Evolutionary conservation across 2,329 filamentous ascomycete species (phyloP).

Genomic region (Beauveria scarabaeidicola): DNA sequence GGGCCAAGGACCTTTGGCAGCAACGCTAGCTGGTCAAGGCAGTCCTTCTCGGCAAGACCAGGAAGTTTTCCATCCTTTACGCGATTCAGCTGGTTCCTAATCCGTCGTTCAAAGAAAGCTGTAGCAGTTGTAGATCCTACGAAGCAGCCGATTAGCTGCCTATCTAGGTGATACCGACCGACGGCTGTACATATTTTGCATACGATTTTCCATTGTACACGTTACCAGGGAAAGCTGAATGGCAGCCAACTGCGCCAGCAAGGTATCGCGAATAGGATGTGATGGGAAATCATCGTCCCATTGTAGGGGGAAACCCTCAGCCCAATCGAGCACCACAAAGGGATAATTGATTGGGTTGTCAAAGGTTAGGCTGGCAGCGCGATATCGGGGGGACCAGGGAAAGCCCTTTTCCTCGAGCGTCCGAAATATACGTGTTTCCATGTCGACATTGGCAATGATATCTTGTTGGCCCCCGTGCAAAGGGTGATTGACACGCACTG

Average conservation of each 20-base stretch:
- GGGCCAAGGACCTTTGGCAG: background rate
- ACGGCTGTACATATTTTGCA: background rate
- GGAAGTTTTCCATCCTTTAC: background rate
- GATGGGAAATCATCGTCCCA: background rate
- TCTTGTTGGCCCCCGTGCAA: background rate
- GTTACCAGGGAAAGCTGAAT: background rate
- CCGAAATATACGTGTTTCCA: background rate
- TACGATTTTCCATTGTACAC: background rate
- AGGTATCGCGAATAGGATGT: background rate
- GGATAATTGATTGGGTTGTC: slow-evolving; percentile 2
- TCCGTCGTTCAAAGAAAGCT: slow-evolving; percentile 2
- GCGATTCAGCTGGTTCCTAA: slow-evolving; percentile 1
- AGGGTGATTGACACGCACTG: background rate
- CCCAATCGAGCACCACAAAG: slow-evolving; percentile 1
- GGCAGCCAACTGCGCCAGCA: background rate
- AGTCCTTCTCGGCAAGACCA: slow-evolving; percentile 1
- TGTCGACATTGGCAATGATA: background rate
- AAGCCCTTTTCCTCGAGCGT: background rate
- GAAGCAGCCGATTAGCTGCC: background rate
- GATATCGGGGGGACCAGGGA: background rate
- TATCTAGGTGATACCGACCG: background rate
- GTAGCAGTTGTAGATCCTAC: background rate
- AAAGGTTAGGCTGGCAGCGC: background rate
- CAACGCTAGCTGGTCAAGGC: background rate
- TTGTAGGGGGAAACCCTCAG: background rate